Conservation (phyloP, 2,329 filamentous ascomycete species). For the Monosporascus sp. region DNA sequence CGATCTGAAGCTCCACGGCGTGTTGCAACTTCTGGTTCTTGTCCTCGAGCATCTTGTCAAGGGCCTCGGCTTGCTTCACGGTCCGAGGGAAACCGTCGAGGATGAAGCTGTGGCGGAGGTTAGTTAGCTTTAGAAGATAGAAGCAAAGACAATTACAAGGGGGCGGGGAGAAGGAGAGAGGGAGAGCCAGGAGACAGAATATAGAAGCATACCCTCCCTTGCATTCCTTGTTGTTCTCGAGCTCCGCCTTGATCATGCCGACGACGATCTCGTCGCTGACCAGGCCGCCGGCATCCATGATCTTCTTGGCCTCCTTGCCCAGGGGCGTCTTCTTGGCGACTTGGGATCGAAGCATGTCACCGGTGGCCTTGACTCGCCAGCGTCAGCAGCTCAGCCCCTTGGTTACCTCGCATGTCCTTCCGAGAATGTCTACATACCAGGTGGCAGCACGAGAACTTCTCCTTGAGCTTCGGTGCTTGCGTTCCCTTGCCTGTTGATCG, state of each 20-base stretch:
- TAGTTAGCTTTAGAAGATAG: slow-evolving; percentile 10
- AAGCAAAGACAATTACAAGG: background rate
- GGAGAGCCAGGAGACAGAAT: slow-evolving; percentile 3
- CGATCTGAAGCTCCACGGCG: slow-evolving; percentile 93
- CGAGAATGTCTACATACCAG: slow-evolving; percentile 56
- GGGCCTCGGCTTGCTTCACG: slow-evolving; percentile 87
- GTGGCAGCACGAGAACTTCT: slow-evolving; percentile 96
- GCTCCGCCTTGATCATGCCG: slow-evolving; percentile 98
- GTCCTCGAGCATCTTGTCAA: slow-evolving; percentile 81
- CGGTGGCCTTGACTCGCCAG: slow-evolving; percentile 65
- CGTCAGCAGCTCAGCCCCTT: background rate
- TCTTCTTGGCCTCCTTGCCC: slow-evolving; percentile 97
- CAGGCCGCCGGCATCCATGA: slow-evolving; percentile 97
- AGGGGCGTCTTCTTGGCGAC: slow-evolving; percentile 95
- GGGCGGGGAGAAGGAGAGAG: no score
- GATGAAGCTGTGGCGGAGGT: slow-evolving; percentile 68
- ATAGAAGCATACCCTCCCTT: slow-evolving; percentile 72
- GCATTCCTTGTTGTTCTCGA: slow-evolving; percentile 91
- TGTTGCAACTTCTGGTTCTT: slow-evolving; percentile 85
- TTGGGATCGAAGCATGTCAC: slow-evolving; percentile 98
- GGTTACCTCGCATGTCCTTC: background rate
- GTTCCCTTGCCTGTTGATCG: slow-evolving; percentile 81
- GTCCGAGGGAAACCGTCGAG: slow-evolving; percentile 98
- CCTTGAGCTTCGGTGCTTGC: slow-evolving; percentile 96
- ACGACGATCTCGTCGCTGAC: slow-evolving; percentile 99